Percentiles rank a stretch among this genome's conserved stretches.
Evolutionary conservation across 495 filamentous ascomycete genomes (phyloP).

Genomic region (Neurospora sp.): DNA sequence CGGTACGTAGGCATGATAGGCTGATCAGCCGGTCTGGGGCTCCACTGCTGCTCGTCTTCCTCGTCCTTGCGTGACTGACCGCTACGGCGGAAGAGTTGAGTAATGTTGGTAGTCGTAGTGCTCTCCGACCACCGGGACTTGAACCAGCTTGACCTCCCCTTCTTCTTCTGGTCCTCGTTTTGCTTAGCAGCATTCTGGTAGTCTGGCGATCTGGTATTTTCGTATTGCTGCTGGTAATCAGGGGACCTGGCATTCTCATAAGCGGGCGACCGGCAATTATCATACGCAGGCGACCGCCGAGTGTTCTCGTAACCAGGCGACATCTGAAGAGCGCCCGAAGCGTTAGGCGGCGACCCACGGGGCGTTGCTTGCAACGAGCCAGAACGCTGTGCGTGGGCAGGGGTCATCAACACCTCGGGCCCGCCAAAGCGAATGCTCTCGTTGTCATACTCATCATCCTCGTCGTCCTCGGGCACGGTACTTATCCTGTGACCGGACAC

Average conservation of each 20-base stretch:
- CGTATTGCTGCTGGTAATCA: conserved; percentile 34
- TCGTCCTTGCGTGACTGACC: conserved; percentile 36
- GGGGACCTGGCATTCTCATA: conserved; percentile 26
- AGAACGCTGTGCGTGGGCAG: conserved; percentile 38
- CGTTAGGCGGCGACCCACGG: conserved; percentile 63
- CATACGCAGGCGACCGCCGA: not conserved
- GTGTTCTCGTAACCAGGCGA: conserved; percentile 35
- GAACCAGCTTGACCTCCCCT: conserved; percentile 81
- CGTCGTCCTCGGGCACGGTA: conserved; percentile 74
- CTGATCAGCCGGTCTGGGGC: not conserved
- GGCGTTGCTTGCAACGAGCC: conserved; percentile 44
- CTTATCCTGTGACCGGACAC: conserved; percentile 71
- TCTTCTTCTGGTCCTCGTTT: conserved; percentile 80
- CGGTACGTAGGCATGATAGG: conserved; percentile 5
- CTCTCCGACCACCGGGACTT: conserved; percentile 92
- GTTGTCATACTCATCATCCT: conserved; percentile 55
- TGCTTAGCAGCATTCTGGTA: conserved; percentile 33
- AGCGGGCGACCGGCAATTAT: conserved; percentile 24
- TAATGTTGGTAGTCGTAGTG: conserved; percentile 67
- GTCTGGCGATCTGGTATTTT: conserved; percentile 33
- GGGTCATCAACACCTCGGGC: conserved; percentile 38
- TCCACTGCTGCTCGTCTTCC: conserved; percentile 21
- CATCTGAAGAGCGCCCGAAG: conserved; percentile 20
- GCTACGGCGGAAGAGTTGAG: conserved; percentile 41
- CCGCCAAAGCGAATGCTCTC: conserved; percentile 35